These are phyloP conservation scores for Globisporangium emineosum DNA, from an alignment of 352 stramenopile species.

Conservation along the genomic window DNA sequence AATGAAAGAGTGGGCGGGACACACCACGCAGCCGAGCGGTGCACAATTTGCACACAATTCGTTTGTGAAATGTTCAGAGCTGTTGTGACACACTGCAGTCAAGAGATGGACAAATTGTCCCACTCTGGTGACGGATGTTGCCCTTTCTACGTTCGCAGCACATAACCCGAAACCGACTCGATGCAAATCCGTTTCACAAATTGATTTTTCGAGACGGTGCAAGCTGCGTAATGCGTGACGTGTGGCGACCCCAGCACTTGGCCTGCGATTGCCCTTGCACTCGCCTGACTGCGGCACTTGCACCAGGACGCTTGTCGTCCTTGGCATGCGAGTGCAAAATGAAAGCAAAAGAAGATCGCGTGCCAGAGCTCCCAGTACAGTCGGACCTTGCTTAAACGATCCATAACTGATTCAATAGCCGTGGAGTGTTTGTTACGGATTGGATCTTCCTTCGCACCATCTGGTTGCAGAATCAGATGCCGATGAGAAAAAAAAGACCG, in stretches of 20 bases:
- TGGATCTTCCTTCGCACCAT: too few species aligned
- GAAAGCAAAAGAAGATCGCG: too few species aligned
- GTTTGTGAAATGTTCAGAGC: background rate
- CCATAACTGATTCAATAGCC: too few species aligned
- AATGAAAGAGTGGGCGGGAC: background rate
- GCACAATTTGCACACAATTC: background rate
- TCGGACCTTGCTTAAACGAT: too few species aligned
- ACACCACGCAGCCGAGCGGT: background rate
- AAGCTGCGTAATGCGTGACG: background rate
- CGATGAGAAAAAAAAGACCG: too few species aligned
- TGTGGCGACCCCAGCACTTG: background rate
- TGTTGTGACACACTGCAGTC: background rate
- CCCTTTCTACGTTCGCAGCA: slow-evolving; percentile 3
- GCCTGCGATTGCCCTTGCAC: background rate
- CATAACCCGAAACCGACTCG: background rate
- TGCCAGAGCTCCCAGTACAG: too few species aligned
- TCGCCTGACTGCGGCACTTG: too few species aligned
- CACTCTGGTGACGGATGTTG: slow-evolving; percentile 10
- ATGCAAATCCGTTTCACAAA: slow-evolving; percentile 2
- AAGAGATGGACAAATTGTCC: slow-evolving; percentile 12
- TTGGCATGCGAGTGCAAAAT: too few species aligned
- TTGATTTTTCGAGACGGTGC: background rate
- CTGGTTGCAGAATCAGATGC: too few species aligned
- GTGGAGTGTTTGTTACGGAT: too few species aligned
- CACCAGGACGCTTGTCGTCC: too few species aligned